Evolutionary conservation across 805 yeast genomes (phyloP), one percentile per base, ranked within the genome.

Genomic region (Metschnikowia matae): DNA sequence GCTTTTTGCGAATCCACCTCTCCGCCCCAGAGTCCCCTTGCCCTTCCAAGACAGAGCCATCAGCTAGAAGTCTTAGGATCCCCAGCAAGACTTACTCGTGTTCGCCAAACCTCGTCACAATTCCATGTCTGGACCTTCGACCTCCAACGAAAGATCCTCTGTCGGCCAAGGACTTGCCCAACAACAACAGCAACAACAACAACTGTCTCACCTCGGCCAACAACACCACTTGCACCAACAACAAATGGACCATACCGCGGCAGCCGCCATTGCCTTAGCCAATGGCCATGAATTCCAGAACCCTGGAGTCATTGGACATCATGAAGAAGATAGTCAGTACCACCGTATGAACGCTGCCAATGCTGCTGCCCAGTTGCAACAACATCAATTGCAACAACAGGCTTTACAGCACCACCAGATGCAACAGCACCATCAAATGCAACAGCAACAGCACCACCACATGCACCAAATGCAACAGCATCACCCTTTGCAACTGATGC

Each of bases 231-330:
- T 54, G 15, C 56, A 48, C 33, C 57, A 56, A 52, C 60, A 54
- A 34, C 61, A 48, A 23, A 50, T 57, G 58, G 61, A 57, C 55
- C 61, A 57, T 46, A 57, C 59, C 20, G 51, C 61, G 3, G 61
- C 61, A n/a, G 61, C 61, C 6, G 61, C 61, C 41, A 57, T 57
- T 42, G 61, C 61, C 8, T 50, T 56, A 54, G 59, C 61, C 23
- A 54, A 56, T 29, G 55, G 56, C 18, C 61, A 57, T 36, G 61
- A 57, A 43, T 56, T 52, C 41, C 51, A 54, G 29, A 57, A 57
- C 53, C 57, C 60, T 2, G 58, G 49, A n/a, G 60, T 56, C 8
- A 56, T 57, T 58, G 55, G 56, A 29, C 60, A 56, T 50, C 61
- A 55, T 49, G 57, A 55, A 31, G 61, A 57, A 29, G 61, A 57